These are phyloP conservation scores for Bipolaris sorokiniana DNA, from an alignment of 2,329 filamentous ascomycete species.

Conservation along the genomic window DNA sequence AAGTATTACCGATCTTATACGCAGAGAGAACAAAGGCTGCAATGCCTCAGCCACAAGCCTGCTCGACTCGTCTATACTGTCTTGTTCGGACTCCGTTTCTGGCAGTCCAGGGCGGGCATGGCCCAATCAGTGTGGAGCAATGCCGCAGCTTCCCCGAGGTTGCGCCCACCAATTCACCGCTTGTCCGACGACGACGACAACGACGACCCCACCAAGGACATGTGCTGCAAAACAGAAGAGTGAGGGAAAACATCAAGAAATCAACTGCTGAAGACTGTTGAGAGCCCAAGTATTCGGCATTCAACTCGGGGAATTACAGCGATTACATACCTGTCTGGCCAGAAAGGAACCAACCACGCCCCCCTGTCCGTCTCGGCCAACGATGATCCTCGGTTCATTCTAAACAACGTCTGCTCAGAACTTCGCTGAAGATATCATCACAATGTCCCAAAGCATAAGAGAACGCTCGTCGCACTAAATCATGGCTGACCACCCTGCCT, in stretches of 20 bases:
- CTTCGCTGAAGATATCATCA: constrained; percentile 27
- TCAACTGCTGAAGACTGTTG: neutral
- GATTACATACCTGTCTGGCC: no score
- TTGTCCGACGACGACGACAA: neutral
- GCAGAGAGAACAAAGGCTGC: neutral
- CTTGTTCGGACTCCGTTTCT: neutral
- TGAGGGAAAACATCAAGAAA: neutral
- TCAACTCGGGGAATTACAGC: neutral
- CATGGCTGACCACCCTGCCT: constrained; percentile 34
- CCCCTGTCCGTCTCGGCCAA: constrained; percentile 8
- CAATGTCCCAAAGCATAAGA: constrained; percentile 20
- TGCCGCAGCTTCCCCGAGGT: constrained; percentile 36
- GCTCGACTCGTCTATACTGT: neutral
- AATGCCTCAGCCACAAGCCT: no score
- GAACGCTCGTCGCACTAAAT: constrained; percentile 19
- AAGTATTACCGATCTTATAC: no score
- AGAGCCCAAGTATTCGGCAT: neutral
- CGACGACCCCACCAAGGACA: no score
- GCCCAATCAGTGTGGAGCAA: constrained; percentile 32
- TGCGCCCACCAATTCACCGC: constrained; percentile 10
- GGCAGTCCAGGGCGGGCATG: neutral
- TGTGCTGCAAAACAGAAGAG: neutral
- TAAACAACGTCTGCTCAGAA: constrained; percentile 8
- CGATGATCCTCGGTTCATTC: constrained; percentile 20
- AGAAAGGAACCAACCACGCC: neutral